A percentile compares a stretch with the other conserved stretches of the same genome.
Conservation (phyloP, 768 basidiomycete genomes). For the Lenzites betulinus region DNA sequence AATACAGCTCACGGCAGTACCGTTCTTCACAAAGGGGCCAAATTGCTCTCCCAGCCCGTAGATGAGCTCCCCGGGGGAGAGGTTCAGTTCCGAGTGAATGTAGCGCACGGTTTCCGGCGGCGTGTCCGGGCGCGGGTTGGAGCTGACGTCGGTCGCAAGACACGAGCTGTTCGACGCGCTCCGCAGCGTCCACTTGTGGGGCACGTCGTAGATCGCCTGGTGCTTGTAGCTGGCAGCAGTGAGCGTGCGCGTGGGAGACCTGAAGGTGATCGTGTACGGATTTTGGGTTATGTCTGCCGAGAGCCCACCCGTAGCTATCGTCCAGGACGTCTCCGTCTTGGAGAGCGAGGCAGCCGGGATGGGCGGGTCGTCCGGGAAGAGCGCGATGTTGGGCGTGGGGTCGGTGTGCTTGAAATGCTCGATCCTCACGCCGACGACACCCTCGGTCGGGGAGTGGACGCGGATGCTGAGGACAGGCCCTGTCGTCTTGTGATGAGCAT, state of each 20-base stretch:
- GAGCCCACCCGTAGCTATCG: constrained; percentile 50
- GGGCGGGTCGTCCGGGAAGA: constrained; percentile 63
- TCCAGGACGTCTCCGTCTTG: constrained; percentile 28
- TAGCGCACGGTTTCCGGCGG: constrained; percentile 49
- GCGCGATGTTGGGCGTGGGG: constrained; percentile 50
- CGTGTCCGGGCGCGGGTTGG: constrained; percentile 53
- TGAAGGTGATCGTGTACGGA: constrained; percentile 65
- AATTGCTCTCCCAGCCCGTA: constrained; percentile 80
- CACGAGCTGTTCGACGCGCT: constrained; percentile 58
- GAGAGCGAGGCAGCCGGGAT: constrained; percentile 44
- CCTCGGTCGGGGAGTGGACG: constrained; percentile 56
- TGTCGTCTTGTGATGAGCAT: constrained; percentile 22
- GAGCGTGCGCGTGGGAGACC: constrained; percentile 46
- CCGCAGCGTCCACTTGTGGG: constrained; percentile 51
- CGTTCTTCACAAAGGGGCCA: constrained; percentile 75
- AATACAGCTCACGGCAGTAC: constrained; percentile 40
- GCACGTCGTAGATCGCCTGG: constrained; percentile 58
- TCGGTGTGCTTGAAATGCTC: constrained; percentile 51
- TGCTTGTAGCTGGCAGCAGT: constrained; percentile 57
- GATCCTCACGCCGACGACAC: constrained; percentile 58
- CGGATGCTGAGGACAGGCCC: constrained; percentile 54
- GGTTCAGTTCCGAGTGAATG: constrained; percentile 59
- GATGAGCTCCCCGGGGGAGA: constrained; percentile 69
- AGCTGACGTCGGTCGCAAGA: constrained; percentile 55
- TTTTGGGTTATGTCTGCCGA: constrained; percentile 58